Evolutionary conservation across 805 yeast genomes (phyloP).

Genomic region (Teunomyces kruisii): DNA sequence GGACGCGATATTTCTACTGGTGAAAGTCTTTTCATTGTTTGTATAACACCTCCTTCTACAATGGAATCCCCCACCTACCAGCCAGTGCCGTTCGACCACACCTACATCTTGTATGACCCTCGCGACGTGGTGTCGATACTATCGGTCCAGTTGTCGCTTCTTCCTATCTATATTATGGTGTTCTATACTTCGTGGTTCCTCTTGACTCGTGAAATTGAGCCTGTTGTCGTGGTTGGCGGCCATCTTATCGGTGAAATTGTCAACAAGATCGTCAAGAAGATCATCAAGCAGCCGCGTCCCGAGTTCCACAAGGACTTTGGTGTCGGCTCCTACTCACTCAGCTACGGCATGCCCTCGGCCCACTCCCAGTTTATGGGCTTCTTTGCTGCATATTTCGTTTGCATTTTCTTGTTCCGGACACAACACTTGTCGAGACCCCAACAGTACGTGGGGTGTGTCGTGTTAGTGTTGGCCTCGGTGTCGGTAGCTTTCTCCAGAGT

Average conservation of each 20-base stretch:
- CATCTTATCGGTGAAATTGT: conserved; percentile 75
- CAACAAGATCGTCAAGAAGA: conserved; percentile 65
- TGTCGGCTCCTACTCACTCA: conserved; percentile 48
- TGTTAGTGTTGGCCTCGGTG: conserved; percentile 25
- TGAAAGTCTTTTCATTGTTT: background rate
- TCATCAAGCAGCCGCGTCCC: conserved; percentile 77
- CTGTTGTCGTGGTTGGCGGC: conserved; percentile 80
- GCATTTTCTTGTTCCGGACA: conserved; percentile 47
- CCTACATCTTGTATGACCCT: conserved; percentile 78
- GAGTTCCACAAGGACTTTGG: conserved; percentile 47
- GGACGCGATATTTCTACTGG: background rate
- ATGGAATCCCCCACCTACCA: conserved; percentile 8
- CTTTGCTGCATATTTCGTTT: conserved; percentile 56
- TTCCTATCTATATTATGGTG: conserved; percentile 76
- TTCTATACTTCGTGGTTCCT: conserved; percentile 85
- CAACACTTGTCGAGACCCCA: conserved; percentile 22
- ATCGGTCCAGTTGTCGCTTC: conserved; percentile 71
- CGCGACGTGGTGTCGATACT: conserved; percentile 56
- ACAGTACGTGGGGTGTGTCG: conserved; percentile 27
- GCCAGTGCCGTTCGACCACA: conserved; percentile 75
- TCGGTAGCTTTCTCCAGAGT: conserved; percentile 70
- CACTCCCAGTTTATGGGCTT: conserved; percentile 96
- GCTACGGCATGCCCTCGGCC: conserved; percentile 96
- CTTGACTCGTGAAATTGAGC: conserved; percentile 79
- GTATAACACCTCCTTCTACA: background rate